Evolutionary conservation across 176 grass and related monocot genomes (phyloP), one percentile per base, ranked within the genome.

Genomic region (Aegilops sharonensis): DNA sequence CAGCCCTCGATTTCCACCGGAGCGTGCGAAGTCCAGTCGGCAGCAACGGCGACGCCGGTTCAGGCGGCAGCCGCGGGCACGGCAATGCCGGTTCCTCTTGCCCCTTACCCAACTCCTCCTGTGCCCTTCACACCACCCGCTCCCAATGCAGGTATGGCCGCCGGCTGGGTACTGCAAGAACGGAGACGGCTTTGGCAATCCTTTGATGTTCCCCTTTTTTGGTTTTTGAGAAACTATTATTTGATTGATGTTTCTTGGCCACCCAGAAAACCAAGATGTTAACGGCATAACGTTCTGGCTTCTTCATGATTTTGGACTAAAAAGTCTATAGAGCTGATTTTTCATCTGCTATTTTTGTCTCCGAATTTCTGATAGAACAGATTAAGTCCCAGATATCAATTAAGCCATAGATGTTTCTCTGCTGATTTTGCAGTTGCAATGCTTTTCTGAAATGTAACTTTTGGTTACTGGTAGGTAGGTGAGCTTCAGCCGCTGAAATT

Each of bases 71-170:
- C 69, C 85, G 70, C 62, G 77, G 69, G 81, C 81, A 90, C 85
- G 59, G 91, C 91, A 95, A 98, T 98, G 95, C 91, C 93, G 86
- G 95, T 95, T 93, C 93, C 95, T 76, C 92, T 98, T 89, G 95
- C 86, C 32, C 95, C 95, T 23, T 95, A 95, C 84, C 95, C 95
- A 75, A 59, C 88, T 48, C 78, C 91, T 87, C 91, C 89, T 40
- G 92, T 85, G 86, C 89, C 91, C 87, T 89, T 93, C 70, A 92
- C 95, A 68, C 88, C 91, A 32, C 78, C 91, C 70, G 89, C 90
- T 63, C 84, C 91, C 75, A 92, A 92, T 94, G 74, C 74, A 12
- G 95, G 95, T 98, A 95, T 21, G 42, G 70, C 83, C 71, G 74
- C 66, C 60, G 75, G 8, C 78, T 81, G 64, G 64, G 27, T 59